Conservation (phyloP, 257 asterid species). For the Solanum bukasovii region DNA sequence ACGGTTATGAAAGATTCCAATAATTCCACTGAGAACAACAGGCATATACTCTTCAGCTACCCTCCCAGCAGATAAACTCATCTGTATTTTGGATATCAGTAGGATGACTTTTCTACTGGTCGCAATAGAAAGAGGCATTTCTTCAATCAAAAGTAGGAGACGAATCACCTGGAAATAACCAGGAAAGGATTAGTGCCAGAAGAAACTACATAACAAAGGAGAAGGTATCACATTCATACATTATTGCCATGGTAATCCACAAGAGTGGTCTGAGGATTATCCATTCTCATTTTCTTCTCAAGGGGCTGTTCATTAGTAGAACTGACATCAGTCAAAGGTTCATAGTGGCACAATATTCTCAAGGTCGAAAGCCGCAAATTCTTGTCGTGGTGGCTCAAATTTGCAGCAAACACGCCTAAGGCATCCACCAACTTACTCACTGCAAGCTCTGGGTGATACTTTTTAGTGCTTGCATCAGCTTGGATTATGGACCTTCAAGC, state of each 20-base stretch:
- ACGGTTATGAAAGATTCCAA: conserved; percentile 74
- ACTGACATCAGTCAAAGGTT: conserved; percentile 26
- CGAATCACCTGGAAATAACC: conserved; percentile 52
- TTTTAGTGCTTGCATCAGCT: conserved; percentile 23
- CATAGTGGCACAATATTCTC: conserved; percentile 77
- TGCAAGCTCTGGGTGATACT: conserved; percentile 36
- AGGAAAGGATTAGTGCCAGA: conserved; percentile 5
- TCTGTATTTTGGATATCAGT: conserved; percentile 60
- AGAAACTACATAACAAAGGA: neutral
- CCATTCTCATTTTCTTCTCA: conserved; percentile 25
- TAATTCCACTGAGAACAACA: conserved; percentile 48
- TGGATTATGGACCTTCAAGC: conserved; percentile 29
- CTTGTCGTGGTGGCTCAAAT: conserved; percentile 53
- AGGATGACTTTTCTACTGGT: conserved; percentile 59
- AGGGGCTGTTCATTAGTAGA: conserved; percentile 18
- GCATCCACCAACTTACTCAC: conserved; percentile 36
- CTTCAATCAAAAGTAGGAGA: conserved; percentile 63
- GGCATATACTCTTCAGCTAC: conserved; percentile 51
- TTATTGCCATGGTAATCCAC: conserved; percentile 19
- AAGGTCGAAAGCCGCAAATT: conserved; percentile 66
- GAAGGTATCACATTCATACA: conserved; percentile 22
- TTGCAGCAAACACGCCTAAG: conserved; percentile 45
- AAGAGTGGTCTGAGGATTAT: conserved; percentile 23
- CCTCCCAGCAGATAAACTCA: conserved; percentile 40
- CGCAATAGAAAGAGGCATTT: conserved; percentile 47